Conservation (phyloP, 768 basidiomycete species). For the Pulveroboletus sp. region DNA sequence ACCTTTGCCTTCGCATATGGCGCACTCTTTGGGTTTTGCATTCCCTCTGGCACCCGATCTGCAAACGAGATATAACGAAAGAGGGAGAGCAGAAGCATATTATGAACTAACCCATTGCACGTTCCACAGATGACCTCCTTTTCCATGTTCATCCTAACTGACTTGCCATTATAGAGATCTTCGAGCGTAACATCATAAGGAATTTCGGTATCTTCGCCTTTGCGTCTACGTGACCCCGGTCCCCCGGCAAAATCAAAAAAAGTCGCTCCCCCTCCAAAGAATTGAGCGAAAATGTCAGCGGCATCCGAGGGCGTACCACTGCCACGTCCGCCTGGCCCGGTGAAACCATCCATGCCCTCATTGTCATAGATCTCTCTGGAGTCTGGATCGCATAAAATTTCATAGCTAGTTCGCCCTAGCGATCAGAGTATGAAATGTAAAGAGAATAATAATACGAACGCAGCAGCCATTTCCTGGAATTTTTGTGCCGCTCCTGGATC, state of each 20-base stretch:
- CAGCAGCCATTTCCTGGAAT: slow-evolving; percentile 87
- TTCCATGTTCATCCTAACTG: slow-evolving; percentile 85
- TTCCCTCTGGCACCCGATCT: slow-evolving; percentile 80
- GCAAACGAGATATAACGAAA: slow-evolving; percentile 5
- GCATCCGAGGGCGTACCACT: slow-evolving; percentile 46
- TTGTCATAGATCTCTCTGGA: slow-evolving; percentile 68
- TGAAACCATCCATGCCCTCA: slow-evolving; percentile 67
- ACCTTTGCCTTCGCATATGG: slow-evolving; percentile 80
- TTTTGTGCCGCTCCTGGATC: slow-evolving; percentile 77
- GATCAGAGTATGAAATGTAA: slow-evolving; percentile 5
- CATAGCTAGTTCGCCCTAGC: slow-evolving; percentile 52
- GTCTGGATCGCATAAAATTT: slow-evolving; percentile 70
- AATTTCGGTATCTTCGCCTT: slow-evolving; percentile 70
- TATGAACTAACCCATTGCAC: slow-evolving; percentile 67
- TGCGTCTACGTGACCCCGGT: slow-evolving; percentile 42
- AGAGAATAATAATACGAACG: slow-evolving; percentile 47
- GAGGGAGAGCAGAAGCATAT: not conserved
- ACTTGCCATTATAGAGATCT: slow-evolving; percentile 90
- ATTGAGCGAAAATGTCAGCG: slow-evolving; percentile 69
- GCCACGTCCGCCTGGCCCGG: slow-evolving; percentile 43
- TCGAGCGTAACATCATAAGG: slow-evolving; percentile 85
- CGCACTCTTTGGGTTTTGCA: slow-evolving; percentile 82
- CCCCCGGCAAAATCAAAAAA: slow-evolving; percentile 66
- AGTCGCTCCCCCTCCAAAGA: slow-evolving; percentile 58
- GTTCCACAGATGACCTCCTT: slow-evolving; percentile 71